Evolutionary conservation across 768 basidiomycete species (phyloP), one percentile per base, ranked within the genome.

Genomic region (Piloderma croceum): DNA sequence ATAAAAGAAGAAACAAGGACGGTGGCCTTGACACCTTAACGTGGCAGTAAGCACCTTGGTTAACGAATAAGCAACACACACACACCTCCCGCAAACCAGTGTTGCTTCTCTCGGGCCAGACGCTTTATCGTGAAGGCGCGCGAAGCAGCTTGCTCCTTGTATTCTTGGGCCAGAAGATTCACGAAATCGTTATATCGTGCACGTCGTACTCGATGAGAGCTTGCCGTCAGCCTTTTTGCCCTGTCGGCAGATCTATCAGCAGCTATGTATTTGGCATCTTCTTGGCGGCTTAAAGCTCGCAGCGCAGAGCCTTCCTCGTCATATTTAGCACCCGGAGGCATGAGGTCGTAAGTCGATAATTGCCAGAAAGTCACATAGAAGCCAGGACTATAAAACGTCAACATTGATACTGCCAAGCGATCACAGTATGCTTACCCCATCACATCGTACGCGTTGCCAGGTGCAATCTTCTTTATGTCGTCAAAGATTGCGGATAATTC

Each of bases 361-460:
- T 97, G 93, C 96, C 96, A 99, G 65, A 97, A 99, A 3, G 93
- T 91, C 34, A 89, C 63, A 54, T 92, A 97, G 65, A 99, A 98
- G 3, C 81, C 86, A 21, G 91, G 83, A 3, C 94, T 96, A 49
- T 20, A 38, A 13, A 32, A 40, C 10, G 18, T 43, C 38, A 39
- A 25, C 9, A 24, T 22, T 34, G 18, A 37, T 18, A 38, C 19
- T 11, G 20, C 25, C 9, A 15, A 35, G 45, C 6, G 21, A 46
- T 20, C 29, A 27, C 38, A 35, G 22, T 42, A 35, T 17, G 59
- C 83, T 39, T 60, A 92, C 83, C 86, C 84, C 49, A 93, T 78
- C 29, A 81, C 62, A 24, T 83, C 76, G 39, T 66, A 71, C 7
- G 74, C 76, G 49, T 67, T 77, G 12, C 70, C 69, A 21, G 90